phyloP scores from a whole-genome alignment of 805 yeast species.

The Yamadazyma insecticola region DNA sequence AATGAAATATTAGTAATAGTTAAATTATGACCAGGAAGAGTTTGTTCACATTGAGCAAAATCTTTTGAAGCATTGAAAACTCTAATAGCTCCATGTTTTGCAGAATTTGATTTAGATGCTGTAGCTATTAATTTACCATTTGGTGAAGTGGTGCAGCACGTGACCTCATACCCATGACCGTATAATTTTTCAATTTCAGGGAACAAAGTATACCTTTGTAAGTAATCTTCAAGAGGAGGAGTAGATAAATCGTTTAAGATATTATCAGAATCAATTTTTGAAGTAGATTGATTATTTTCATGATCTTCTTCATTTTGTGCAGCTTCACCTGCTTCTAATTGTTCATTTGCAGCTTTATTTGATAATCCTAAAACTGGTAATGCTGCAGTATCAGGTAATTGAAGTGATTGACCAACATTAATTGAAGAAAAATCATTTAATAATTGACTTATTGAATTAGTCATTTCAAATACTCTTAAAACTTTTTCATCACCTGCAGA shows the following conservation, averaged over 20 bases:
- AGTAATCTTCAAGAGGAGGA: constrained; percentile 87
- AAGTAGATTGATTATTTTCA: constrained; percentile 25
- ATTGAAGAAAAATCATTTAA: constrained; percentile 53
- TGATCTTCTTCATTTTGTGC: constrained; percentile 38
- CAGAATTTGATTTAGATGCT: constrained; percentile 85
- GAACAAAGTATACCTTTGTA: constrained; percentile 89
- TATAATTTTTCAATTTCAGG: constrained; percentile 93
- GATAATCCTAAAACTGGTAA: constrained; percentile 92
- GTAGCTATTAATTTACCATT: constrained; percentile 67
- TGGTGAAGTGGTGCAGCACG: constrained; percentile 69
- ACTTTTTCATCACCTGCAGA: constrained; percentile 97
- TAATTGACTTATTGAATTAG: constrained; percentile 67
- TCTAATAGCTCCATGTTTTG: constrained; percentile 81
- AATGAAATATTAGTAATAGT: constrained; percentile 83
- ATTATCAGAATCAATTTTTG: constrained; percentile 31
- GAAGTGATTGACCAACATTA: constrained; percentile 16
- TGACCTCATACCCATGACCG: constrained; percentile 96
- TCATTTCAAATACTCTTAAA: constrained; percentile 82
- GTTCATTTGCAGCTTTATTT: constrained; percentile 71
- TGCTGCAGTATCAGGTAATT: constrained; percentile 77
- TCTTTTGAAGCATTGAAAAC: constrained; percentile 61
- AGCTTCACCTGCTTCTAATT: constrained; percentile 34
- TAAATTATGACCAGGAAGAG: constrained; percentile 65
- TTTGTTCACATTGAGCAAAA: constrained; percentile 40
- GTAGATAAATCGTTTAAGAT: constrained; percentile 40